Evolutionary conservation across 2,329 filamentous ascomycete species (phyloP).

Genomic region (Hymenoscyphus repandus): DNA sequence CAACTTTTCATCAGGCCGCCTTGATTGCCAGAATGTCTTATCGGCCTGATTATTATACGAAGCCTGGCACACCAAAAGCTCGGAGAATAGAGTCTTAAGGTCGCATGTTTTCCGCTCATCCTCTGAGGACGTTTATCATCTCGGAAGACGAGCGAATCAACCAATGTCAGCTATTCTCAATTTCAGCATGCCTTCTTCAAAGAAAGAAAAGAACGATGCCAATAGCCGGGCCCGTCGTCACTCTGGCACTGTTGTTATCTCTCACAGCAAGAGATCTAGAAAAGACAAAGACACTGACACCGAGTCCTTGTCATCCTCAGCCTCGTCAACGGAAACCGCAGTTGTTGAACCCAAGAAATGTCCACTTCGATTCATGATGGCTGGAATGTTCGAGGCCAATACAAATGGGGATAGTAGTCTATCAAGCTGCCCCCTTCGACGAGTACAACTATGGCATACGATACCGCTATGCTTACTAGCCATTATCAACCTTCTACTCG

Average conservation of each 20-base stretch:
- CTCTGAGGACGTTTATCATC: neutral
- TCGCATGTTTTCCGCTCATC: neutral
- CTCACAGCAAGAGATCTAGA: slow-evolving; percentile 19
- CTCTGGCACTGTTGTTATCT: slow-evolving; percentile 16
- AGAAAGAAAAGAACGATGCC: slow-evolving; percentile 25
- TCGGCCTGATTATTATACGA: slow-evolving; percentile 4
- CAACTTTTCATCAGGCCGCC: neutral
- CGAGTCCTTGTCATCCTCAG: slow-evolving; percentile 17
- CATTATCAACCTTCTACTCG: slow-evolving; percentile 24
- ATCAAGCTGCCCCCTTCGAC: slow-evolving; percentile 20
- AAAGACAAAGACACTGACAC: slow-evolving; percentile 24
- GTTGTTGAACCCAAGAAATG: slow-evolving; percentile 18
- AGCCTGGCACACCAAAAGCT: slow-evolving; percentile 1
- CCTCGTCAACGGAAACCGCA: slow-evolving; percentile 12
- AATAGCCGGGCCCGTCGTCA: slow-evolving; percentile 22
- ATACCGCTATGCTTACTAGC: slow-evolving; percentile 26
- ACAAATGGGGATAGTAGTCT: slow-evolving; percentile 10
- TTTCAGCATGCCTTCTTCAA: slow-evolving; percentile 20
- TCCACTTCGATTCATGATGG: slow-evolving; percentile 25
- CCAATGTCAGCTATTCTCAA: slow-evolving; percentile 12
- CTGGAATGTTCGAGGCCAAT: slow-evolving; percentile 20
- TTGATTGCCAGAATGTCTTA: neutral
- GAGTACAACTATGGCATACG: slow-evolving; percentile 28
- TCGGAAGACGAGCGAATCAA: neutral
- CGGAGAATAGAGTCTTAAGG: too few relatives aligned